A percentile compares a stretch with the other conserved stretches of the same genome.
Conservation (phyloP, 2,329 filamentous ascomycete species). For the Fusarium robinianum region DNA sequence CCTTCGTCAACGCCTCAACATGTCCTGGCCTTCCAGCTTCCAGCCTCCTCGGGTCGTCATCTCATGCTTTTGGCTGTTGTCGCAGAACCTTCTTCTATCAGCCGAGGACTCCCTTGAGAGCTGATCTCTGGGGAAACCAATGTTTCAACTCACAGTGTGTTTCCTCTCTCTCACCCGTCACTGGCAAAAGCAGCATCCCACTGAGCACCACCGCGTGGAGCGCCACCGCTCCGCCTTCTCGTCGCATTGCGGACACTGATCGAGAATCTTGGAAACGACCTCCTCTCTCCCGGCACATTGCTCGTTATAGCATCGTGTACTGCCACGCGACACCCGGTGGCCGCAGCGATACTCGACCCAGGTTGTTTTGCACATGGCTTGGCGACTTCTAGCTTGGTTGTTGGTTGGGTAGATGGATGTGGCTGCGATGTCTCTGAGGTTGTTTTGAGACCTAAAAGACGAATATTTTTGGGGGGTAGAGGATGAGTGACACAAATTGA, state of each 20-base stretch:
- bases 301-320: slow-evolving; percentile 42
- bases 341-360: slow-evolving; percentile 45
- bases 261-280: slow-evolving; percentile 37
- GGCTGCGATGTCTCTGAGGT: neutral
- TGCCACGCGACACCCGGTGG: slow-evolving; percentile 43
- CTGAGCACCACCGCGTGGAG: slow-evolving; percentile 45
- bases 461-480: too few species aligned
- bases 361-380: slow-evolving; percentile 42
- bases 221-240: slow-evolving; percentile 32
- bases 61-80: too few species aligned
- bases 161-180: slow-evolving; percentile 16
- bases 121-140: too few species aligned
- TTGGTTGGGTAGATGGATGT: neutral
- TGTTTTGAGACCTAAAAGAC: neutral
- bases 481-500: too few species aligned
- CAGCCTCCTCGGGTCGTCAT: too few species aligned
- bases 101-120: too few species aligned
- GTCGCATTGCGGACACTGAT: slow-evolving; percentile 45
- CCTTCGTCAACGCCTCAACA: too few species aligned
- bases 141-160: too few species aligned
- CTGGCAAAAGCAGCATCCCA: slow-evolving; percentile 41
- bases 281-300: slow-evolving; percentile 40
- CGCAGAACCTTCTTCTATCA: too few species aligned
- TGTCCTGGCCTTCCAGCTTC: too few species aligned
- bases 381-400: neutral